Evolutionary conservation across 1,284 basidiomycete genomes (phyloP), one percentile per base, ranked within the genome.

Genomic region (Jaminaea rosea): DNA sequence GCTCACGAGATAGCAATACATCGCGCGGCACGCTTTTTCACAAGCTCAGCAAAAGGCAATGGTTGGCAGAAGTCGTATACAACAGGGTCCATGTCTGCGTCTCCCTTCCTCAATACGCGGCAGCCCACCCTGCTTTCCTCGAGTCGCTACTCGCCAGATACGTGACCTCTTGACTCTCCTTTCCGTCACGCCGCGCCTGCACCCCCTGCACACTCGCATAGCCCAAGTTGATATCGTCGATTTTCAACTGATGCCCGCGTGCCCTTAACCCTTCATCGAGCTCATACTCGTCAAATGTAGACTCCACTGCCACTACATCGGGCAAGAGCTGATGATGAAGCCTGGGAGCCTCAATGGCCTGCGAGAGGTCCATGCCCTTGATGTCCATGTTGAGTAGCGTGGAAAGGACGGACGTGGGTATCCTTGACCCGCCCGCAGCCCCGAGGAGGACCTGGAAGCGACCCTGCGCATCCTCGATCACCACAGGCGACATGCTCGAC

Each of bases 361-460:
- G 74, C 53, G 84, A 84, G 27, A 86, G 73, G 65, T 93, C 83
- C 75, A 87, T 78, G 0, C 86, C 90, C 80, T 86, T 87, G n/a
- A n/a, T n/a, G 50, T 87, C 80, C 21, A 89, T 72, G 73, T 93
- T 89, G 21, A 94, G 75, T 7, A 97, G 75, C 23, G 84, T 82
- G 72, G 93, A 89, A 45, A 87, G 82, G 5, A 94, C 76, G 0
- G 88, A 77, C 0, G 82, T 79, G 74, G 93, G 88, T 55, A 97
- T 96, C 17, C 85, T 80, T 2, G 84, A 84, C 19, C 91, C 91
- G 6, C 92, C 92, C 1, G 87, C 84, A 15, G 85, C 92, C 47
- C 92, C 92, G 26, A 90, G 72, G 0, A 84, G 82, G 13, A 84
- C 77, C 62, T 81, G 83, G 55, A 92, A 81, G 2, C 31, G 36